Base-by-base conservation (phyloP, 768 basidiomycete species). In the Coprinellus micaceus region DNA sequence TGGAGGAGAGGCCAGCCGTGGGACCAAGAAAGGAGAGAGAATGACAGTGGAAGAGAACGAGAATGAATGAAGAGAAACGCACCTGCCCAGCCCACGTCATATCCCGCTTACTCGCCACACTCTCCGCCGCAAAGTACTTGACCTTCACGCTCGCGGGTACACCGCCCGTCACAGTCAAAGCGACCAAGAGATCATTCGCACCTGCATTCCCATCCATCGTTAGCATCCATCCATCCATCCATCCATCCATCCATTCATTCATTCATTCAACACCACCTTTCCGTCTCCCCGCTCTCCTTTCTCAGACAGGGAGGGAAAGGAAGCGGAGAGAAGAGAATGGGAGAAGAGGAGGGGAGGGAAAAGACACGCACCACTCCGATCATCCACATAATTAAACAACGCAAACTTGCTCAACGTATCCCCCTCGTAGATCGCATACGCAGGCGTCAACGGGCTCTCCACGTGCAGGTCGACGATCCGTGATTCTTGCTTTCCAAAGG, bases 41-140 rank as follows among this genome's bases (percentile, higher is more conserved):
- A 43, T 43, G 40, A 9, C 7, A 43, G 19, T 4, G 40, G 19
- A 15, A 21, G 19, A 43, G 19, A 15, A 43, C 19, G 13, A 11
- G 21, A 7, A 19, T 19, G 39, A 22, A 41, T 36, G 12, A 47
- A 47, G 13, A 12, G n/a, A 33, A 33, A 59, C 76, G 33, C 45
- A 86, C 86, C 73, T 89, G 91, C 4, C 83, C 83, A 2, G 86
- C 90, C 89, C 90, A 92, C 0, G 82, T 85, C 56, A 91, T 82
- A 63, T 88, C 84, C 52, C 72, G 75, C 64, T 82, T 85, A 56
- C 82, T 79, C 1, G 81, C 71, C 2, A 89, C 83, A 1, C 80
- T 79, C 0, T 73, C 63, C 0, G 88, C 85, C 0, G 63, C 57
- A 25, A 88, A 74, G 62, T 86, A 89, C 63, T 84, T 83, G 45